These are phyloP conservation scores for Asterionellopsis glacialis DNA, from an alignment of 108 stramenopile genomes.

Conservation along the genomic window DNA sequence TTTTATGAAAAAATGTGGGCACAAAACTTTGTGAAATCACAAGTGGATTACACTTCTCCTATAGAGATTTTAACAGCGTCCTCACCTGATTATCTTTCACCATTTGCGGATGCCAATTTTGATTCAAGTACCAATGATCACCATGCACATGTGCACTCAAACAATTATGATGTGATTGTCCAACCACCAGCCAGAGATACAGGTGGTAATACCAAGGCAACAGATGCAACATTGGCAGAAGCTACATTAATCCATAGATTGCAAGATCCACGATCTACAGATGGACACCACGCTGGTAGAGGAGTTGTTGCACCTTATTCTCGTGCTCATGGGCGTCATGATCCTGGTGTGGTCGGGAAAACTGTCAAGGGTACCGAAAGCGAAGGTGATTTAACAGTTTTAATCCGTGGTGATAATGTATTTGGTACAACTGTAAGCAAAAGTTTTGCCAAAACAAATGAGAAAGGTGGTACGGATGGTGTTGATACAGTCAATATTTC, in stretches of 20 bases:
- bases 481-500: conserved; percentile 82
- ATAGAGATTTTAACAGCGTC: conserved; percentile 76
- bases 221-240: conserved; percentile 43
- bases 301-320: background rate
- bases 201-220: conserved; percentile 19
- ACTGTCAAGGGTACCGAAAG: conserved; percentile 15
- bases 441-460: conserved; percentile 50
- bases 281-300: background rate
- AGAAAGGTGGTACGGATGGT: conserved; percentile 45
- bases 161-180: background rate
- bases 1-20: conserved; percentile 92
- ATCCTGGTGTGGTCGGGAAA: conserved; percentile 7
- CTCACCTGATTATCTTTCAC: conserved; percentile 67
- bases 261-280: conserved; percentile 8
- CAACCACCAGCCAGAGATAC: conserved; percentile 17
- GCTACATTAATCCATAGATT: conserved; percentile 51
- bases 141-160: background rate
- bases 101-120: conserved; percentile 71
- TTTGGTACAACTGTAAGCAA: conserved; percentile 90
- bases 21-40: conserved; percentile 82
- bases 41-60: conserved; percentile 76
- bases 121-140: conserved; percentile 37
- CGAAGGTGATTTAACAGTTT: conserved; percentile 55
- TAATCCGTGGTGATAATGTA: conserved; percentile 73
- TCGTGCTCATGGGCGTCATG: background rate